Base-by-base conservation (phyloP, 2,329 filamentous ascomycete genomes). In the Onygenales sp. region DNA sequence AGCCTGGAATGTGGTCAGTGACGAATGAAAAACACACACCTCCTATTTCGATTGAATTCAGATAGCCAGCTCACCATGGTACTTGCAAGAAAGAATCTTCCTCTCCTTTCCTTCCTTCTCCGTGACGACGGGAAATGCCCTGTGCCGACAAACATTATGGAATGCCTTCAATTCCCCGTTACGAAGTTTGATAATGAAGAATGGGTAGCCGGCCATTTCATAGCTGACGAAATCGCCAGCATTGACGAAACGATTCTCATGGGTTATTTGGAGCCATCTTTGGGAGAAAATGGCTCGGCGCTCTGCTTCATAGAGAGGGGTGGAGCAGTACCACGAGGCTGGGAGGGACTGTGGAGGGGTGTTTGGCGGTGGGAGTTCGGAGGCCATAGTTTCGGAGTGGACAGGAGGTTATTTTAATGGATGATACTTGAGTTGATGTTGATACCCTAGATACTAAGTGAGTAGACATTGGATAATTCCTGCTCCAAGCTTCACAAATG, bases 101-200 rank as follows among this genome's bases (percentile, higher is more conserved):
- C 67, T 72, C 50, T 71, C 69, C 49, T 72, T 72, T 2, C 80
- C 80, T 21, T 72, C 61, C 0, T 73, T 67, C 45, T 72, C 68
- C 1, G 71, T 73, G 10, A 82, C 77, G 6, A 83, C 73, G 4
- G 79, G 78, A 58, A 76, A 83, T 11, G 80, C 80, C 5, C 80
- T 75, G 62, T 83, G 80, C 9, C 80, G 67, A 67, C 80, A 83
- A 52, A 82, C 70, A 60, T 83, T 83, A 68, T 83, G 80, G 64
- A 83, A 82, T 27, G 71, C 80, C 56, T 80, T 77, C 64, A 83
- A 75, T 5, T 73, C 72, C 8, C 74, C 74, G 7, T 76, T 67
- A 31, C 76, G 72, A 60, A 81, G 78, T 13, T 67, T 67, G 51
- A 73, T 69, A 9, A 83, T 64, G 59, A 83, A 67, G 62, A 84